Conservation (phyloP, 176 grass and related monocot genomes). For the Phyllostachys edulis region DNA sequence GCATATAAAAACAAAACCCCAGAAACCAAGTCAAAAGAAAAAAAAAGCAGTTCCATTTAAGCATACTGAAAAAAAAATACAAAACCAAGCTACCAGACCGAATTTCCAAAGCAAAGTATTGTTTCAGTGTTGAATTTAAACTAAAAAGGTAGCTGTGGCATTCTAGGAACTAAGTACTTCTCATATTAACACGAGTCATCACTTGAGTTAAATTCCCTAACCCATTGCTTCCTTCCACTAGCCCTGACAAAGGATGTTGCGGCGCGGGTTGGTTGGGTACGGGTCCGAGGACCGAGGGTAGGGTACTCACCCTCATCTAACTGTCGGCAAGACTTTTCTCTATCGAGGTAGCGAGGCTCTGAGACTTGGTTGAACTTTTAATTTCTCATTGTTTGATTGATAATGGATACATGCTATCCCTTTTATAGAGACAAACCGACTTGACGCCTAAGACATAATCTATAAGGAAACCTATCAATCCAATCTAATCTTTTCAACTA, state of each 20-base stretch:
- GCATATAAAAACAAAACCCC: neutral
- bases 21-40: neutral
- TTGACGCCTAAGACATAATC: too few relatives aligned
- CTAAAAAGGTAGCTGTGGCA: neutral
- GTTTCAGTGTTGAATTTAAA: constrained; percentile 8
- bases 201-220: neutral
- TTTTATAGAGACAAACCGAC: too few relatives aligned
- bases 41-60: constrained; percentile 5
- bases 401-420: too few relatives aligned
- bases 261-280: too few relatives aligned
- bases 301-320: too few relatives aligned
- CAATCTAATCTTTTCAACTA: too few relatives aligned
- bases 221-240: neutral
- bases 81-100: neutral
- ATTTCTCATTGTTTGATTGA: too few relatives aligned
- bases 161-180: neutral
- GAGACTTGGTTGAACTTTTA: too few relatives aligned
- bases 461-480: too few relatives aligned
- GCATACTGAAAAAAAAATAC: neutral
- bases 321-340: too few relatives aligned
- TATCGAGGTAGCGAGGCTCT: too few relatives aligned
- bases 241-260: neutral
- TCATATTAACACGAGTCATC: neutral
- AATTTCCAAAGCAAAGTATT: neutral
- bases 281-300: too few relatives aligned